phyloP scores from a whole-genome alignment of 495 filamentous ascomycete species.

The Penicillium cataractarum region DNA sequence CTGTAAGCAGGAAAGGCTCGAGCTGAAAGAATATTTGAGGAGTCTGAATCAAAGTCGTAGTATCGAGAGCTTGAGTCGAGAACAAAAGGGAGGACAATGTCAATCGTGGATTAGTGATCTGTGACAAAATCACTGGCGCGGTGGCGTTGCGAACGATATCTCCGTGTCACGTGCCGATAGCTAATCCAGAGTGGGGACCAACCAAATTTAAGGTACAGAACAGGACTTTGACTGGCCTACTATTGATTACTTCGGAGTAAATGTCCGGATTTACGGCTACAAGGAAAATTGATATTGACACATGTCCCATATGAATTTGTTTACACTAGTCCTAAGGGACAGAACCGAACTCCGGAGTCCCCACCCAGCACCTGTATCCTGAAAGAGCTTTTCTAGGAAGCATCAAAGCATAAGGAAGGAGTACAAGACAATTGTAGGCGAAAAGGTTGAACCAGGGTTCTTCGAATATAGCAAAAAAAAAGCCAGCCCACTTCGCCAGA shows the following conservation, averaged over 20 bases:
- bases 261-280: not conserved
- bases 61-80: not conserved
- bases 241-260: too few relatives aligned
- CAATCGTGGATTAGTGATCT: not conserved
- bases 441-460: slow-evolving; percentile 8
- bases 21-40: not conserved
- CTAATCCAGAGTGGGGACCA: not conserved
- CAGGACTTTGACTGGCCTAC: too few relatives aligned
- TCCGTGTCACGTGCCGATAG: not conserved
- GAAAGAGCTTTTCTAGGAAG: slow-evolving; percentile 28
- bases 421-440: slow-evolving; percentile 7
- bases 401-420: slow-evolving; percentile 30
- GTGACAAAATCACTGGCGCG: not conserved
- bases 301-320: slow-evolving; percentile 2
- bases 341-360: slow-evolving; percentile 29
- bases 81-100: not conserved
- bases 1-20: not conserved
- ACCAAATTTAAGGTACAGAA: not conserved
- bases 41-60: not conserved
- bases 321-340: slow-evolving; percentile 1
- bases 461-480: slow-evolving; percentile 6
- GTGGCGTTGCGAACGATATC: slow-evolving; percentile 1
- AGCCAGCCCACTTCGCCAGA: slow-evolving; percentile 22
- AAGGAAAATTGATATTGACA: not conserved
- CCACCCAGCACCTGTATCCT: slow-evolving; percentile 29